Percentiles rank a stretch among this genome's conserved stretches.
These are phyloP conservation scores for Intubia oerlemansii DNA, from an alignment of 2,329 filamentous ascomycete species.

Conservation along the genomic window DNA sequence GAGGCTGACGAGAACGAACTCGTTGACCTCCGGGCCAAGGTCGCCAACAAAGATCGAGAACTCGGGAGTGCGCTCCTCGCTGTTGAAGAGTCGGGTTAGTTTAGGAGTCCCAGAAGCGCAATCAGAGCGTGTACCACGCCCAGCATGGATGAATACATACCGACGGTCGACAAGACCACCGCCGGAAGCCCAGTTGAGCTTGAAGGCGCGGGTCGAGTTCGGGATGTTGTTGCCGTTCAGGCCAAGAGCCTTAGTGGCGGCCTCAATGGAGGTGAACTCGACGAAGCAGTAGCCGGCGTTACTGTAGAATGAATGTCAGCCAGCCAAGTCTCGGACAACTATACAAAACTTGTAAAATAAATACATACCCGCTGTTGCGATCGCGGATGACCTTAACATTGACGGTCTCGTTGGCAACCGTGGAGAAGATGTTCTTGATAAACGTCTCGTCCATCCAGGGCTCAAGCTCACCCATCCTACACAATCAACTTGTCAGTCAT, in stretches of 20 bases:
- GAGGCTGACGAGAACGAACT: constrained; percentile 89
- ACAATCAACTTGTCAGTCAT: neutral
- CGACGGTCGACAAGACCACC: constrained; percentile 87
- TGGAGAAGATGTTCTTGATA: constrained; percentile 77
- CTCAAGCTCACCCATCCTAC: constrained; percentile 98
- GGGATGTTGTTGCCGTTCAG: constrained; percentile 80
- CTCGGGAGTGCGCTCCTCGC: constrained; percentile 89
- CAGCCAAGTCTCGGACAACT: too few species aligned
- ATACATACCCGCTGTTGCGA: too few species aligned
- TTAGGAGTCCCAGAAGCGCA: neutral
- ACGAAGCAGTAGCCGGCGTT: constrained; percentile 99
- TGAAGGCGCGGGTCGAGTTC: constrained; percentile 88
- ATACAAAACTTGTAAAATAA: too few species aligned
- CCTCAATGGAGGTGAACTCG: constrained; percentile 65
- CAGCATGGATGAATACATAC: constrained; percentile 27
- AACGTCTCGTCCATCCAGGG: constrained; percentile 99
- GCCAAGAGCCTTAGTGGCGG: constrained; percentile 75
- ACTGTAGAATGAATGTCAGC: too few species aligned
- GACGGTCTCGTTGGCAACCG: constrained; percentile 78
- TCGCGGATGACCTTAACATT: constrained; percentile 99
- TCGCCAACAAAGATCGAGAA: constrained; percentile 97
- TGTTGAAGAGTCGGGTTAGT: constrained; percentile 16
- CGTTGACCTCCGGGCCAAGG: constrained; percentile 92
- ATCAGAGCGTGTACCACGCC: neutral
- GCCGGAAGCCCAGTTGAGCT: constrained; percentile 97